Evolutionary conservation across 495 filamentous ascomycete genomes (phyloP), one percentile per base, ranked within the genome.

Genomic region (Penicillium simplicissimum): DNA sequence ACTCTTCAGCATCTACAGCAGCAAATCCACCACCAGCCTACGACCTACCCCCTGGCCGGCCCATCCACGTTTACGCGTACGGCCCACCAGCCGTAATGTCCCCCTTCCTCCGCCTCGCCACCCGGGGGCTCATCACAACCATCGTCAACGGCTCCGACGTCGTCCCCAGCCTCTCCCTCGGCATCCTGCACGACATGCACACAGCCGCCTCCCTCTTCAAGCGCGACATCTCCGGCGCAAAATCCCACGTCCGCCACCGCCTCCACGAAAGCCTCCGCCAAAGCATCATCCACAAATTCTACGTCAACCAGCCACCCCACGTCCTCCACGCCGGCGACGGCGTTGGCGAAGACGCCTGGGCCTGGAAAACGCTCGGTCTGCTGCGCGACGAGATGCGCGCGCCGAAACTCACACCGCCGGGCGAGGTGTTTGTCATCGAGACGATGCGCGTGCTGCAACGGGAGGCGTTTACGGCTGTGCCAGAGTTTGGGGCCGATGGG

Each of bases 41-140:
- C 55, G 82, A 76, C 45, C 82, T 91, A 5, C 91, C 87, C 19
- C 64, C 85, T 0, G 84, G 85, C 48, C 82, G 90, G 9, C 88
- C 85, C 48, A 87, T 91, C 40, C 90, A 91, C 67, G 90, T 91
- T 52, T 94, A 89, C 71, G 88, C 89, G 37, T 93, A 90, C 68
- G 90, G 90, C 3, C 88, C 90, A 10, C 89, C 90, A 10, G 84
- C 87, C 3, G 87, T 85, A 47, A 84, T 93, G 77, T 92, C 88
- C 1, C 83, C 88, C 0, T 84, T 87, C n/a, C 79, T 93, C 5
- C 84, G 88, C 40, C 82, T 84, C 52, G 87, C 86, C 17, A 92
- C 89, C 0, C 80, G 88, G n/a, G 89, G 87, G 4, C 78, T 93
- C 4, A 87, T 93, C 51, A 93, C 90, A 6, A 91, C 87, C 10